These are phyloP conservation scores for Zygoascus biomembranicola DNA, from an alignment of 805 yeast genomes.

Conservation along the genomic window DNA sequence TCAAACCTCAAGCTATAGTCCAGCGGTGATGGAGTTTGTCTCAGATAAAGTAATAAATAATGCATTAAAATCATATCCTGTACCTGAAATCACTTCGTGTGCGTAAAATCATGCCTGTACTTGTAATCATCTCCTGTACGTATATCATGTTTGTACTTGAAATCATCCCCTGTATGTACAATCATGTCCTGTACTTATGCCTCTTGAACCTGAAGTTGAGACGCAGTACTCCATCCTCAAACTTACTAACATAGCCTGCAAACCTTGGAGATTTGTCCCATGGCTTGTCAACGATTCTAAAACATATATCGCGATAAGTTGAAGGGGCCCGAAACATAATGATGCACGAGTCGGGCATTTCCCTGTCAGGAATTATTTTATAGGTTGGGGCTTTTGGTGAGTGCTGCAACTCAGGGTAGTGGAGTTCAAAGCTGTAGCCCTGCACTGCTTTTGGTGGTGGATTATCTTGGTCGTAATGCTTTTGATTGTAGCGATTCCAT, in stretches of 20 bases:
- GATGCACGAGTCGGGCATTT: slow-evolving; percentile 22
- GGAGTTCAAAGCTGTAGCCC: slow-evolving; percentile 31
- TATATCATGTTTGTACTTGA: too few relatives aligned
- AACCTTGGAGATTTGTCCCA: slow-evolving; percentile 28
- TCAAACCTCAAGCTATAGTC: slow-evolving; percentile 24
- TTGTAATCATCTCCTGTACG: too few relatives aligned
- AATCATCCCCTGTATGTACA: too few relatives aligned
- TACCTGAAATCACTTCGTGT: too few relatives aligned
- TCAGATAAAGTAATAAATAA: neutral
- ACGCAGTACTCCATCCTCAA: slow-evolving; percentile 29
- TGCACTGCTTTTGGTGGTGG: slow-evolving; percentile 32
- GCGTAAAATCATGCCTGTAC: too few relatives aligned
- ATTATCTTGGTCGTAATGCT: slow-evolving; percentile 27
- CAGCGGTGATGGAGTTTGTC: neutral
- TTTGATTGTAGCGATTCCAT: slow-evolving; percentile 30
- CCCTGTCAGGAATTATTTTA: slow-evolving; percentile 17
- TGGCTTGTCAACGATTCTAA: slow-evolving; percentile 27
- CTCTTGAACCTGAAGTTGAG: slow-evolving; percentile 30
- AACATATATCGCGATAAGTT: slow-evolving; percentile 29
- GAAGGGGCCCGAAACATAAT: slow-evolving; percentile 27
- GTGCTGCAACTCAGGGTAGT: slow-evolving; percentile 26
- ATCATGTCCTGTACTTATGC: slow-evolving; percentile 8
- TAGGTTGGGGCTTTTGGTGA: slow-evolving; percentile 26
- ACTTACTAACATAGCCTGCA: slow-evolving; percentile 24
- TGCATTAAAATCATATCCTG: slow-evolving; percentile 9